Base-by-base conservation (phyloP, 2,329 filamentous ascomycete species). In the Neofusicoccum laricinum region DNA sequence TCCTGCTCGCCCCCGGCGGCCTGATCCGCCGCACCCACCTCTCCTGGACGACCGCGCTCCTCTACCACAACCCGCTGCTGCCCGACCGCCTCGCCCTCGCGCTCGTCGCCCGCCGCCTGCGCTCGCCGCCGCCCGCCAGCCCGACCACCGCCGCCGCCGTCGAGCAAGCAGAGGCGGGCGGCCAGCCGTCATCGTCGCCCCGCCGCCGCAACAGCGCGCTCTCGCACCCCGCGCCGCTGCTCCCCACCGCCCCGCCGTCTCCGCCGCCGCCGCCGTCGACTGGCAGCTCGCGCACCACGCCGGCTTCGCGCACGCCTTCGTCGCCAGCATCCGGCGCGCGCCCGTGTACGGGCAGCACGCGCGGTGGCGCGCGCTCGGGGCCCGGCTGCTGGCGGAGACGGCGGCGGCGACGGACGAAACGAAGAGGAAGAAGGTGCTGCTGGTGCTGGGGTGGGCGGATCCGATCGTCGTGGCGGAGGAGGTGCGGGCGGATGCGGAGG, bases 1-100 rank as follows among this genome's bases (percentile, higher is more conserved):
- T 95, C 11, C 84, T 97, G 5, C 84, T 97, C 46, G 92, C 92
- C 0, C 92, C 93, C 0, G 84, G 88, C 0, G 93, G 93, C 0
- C 81, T 97, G 49, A 86, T 97, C 55, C 84, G 90, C n/a, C 76
- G 79, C 4, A 78, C 79, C 14, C 86, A 90, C 70, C 82, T 92
- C 64, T 83, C 84, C 65, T 84, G 84, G 75, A 81, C 82, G 66
- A 87, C 84, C 70, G 84, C 83, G 62, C 68, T 92, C 19, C 79
- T 92, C 8, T 92, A 92, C 72, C 82, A 81, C 4, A 80, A 83
- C 4, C 84, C 84, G 0, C 71, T 87, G 25, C 72, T 93, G 34
- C 89, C 90, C 0, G 84, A 87, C 66, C 79, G 76, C 51, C 67
- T 90, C 7, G 75, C 86, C 1, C 74, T 78, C n/a, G 77, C 73